These are phyloP conservation scores for Pyrenophora tritici-repentis DNA, from an alignment of 2,329 filamentous ascomycete species.

Conservation along the genomic window DNA sequence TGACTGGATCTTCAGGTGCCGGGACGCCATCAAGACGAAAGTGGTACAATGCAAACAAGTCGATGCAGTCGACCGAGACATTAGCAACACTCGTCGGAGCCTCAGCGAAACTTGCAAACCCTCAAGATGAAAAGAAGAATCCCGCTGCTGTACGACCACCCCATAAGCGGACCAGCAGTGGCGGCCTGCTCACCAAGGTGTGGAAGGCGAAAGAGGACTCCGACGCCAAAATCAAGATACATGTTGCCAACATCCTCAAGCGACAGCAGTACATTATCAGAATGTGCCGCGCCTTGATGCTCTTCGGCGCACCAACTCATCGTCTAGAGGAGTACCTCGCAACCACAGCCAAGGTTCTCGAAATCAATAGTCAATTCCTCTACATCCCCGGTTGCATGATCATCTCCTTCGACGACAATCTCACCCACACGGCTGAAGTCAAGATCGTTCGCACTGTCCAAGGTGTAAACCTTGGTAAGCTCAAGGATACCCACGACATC, in stretches of 20 bases:
- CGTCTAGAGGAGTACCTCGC: constrained; percentile 88
- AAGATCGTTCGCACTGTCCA: constrained; percentile 72
- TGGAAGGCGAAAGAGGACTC: constrained; percentile 49
- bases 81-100: constrained; percentile 38
- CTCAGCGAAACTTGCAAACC: constrained; percentile 36
- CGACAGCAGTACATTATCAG: constrained; percentile 85
- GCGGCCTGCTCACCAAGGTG: constrained; percentile 31
- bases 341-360: constrained; percentile 81
- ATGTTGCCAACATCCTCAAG: constrained; percentile 71
- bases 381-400: constrained; percentile 94
- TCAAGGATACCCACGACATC: constrained; percentile 74
- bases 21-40: constrained; percentile 35
- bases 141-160: constrained; percentile 14
- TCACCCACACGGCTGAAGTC: constrained; percentile 73
- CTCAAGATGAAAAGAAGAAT: constrained; percentile 28
- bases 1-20: constrained; percentile 27
- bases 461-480: constrained; percentile 73
- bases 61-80: constrained; percentile 34
- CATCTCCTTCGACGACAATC: constrained; percentile 76
- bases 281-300: constrained; percentile 83
- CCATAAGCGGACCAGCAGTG: constrained; percentile 32
- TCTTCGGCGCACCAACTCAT: constrained; percentile 87
- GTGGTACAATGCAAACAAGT: constrained; percentile 39
- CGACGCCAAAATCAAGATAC: constrained; percentile 61
- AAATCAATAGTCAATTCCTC: constrained; percentile 85